These are phyloP conservation scores for Mucor racemosus DNA, from an alignment of 371 early-diverging fungal species.

Conservation along the genomic window DNA sequence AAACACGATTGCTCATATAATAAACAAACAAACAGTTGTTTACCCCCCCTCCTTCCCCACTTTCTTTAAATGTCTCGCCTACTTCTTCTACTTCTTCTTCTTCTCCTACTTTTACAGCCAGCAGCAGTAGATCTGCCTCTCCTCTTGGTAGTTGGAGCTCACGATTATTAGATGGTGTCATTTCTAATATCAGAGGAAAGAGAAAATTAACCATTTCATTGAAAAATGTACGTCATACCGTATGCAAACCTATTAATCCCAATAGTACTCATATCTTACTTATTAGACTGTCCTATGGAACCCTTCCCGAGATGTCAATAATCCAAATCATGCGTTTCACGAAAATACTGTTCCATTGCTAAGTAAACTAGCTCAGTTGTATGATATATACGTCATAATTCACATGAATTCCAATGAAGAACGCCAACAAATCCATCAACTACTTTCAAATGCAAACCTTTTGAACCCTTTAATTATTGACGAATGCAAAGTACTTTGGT, in stretches of 20 bases:
- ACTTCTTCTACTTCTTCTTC: slow-evolving; percentile 4
- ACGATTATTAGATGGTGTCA: slow-evolving; percentile 35
- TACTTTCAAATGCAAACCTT: slow-evolving; percentile 34
- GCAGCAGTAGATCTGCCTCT: slow-evolving; percentile 4
- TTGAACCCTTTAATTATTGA: slow-evolving; percentile 20
- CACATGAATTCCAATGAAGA: slow-evolving; percentile 43
- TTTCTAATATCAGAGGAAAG: slow-evolving; percentile 25
- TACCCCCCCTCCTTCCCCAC: slow-evolving; percentile 25
- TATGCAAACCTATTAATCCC: background rate
- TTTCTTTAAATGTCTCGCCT: background rate
- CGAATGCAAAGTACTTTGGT: slow-evolving; percentile 33
- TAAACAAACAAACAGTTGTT: slow-evolving; percentile 5
- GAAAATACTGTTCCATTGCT: slow-evolving; percentile 37
- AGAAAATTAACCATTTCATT: slow-evolving; percentile 44
- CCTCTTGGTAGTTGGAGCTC: slow-evolving; percentile 35
- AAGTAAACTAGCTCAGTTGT: slow-evolving; percentile 29
- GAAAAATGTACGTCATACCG: slow-evolving; percentile 42
- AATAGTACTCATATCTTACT: background rate
- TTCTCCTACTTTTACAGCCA: no score
- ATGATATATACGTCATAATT: slow-evolving; percentile 48
- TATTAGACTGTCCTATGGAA: slow-evolving; percentile 53
- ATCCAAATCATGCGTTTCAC: slow-evolving; percentile 52
- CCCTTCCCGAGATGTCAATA: slow-evolving; percentile 50
- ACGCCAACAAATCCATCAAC: slow-evolving; percentile 33
- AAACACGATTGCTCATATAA: background rate